Evolutionary conservation across 2,329 filamentous ascomycete species (phyloP).

Genomic region (Beauveria bassiana): DNA sequence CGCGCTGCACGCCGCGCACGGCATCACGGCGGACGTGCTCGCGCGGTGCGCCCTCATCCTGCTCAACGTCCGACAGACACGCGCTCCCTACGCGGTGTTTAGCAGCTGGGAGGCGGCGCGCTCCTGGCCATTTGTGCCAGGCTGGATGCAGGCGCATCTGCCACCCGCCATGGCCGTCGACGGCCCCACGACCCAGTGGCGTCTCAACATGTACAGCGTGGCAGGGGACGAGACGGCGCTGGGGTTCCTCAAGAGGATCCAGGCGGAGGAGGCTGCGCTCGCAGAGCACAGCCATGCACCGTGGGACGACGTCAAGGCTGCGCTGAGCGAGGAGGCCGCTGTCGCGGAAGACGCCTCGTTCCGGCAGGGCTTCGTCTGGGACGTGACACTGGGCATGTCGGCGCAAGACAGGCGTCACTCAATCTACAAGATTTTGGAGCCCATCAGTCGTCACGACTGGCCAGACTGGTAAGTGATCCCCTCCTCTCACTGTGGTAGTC

Average conservation of each 20-base stretch:
- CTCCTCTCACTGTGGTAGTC: background rate
- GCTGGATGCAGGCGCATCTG: conserved; percentile 26
- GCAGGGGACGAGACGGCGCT: conserved; percentile 19
- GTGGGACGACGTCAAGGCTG: conserved; percentile 25
- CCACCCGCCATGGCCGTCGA: conserved; percentile 30
- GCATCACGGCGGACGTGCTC: conserved; percentile 22
- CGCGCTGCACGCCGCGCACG: conserved; percentile 16
- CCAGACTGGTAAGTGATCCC: conserved; percentile 26
- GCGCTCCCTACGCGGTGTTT: conserved; percentile 24
- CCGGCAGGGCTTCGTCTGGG: conserved; percentile 32
- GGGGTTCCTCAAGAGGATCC: conserved; percentile 22
- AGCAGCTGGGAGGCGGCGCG: conserved; percentile 27
- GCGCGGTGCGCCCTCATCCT: conserved; percentile 25
- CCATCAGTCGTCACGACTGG: conserved; percentile 29
- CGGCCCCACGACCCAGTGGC: conserved; percentile 29
- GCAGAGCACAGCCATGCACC: conserved; percentile 25
- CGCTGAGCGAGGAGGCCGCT: conserved; percentile 25
- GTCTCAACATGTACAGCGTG: conserved; percentile 27
- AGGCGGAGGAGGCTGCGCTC: conserved; percentile 19
- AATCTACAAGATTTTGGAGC: conserved; percentile 20
- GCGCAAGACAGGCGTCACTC: conserved; percentile 13
- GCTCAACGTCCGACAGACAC: conserved; percentile 27
- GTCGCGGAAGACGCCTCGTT: conserved; percentile 26
- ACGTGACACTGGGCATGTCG: conserved; percentile 25
- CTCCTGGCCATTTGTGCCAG: conserved; percentile 30